phyloP scores from a whole-genome alignment of 106 monocot genomes.

The Triglochin maritima region DNA sequence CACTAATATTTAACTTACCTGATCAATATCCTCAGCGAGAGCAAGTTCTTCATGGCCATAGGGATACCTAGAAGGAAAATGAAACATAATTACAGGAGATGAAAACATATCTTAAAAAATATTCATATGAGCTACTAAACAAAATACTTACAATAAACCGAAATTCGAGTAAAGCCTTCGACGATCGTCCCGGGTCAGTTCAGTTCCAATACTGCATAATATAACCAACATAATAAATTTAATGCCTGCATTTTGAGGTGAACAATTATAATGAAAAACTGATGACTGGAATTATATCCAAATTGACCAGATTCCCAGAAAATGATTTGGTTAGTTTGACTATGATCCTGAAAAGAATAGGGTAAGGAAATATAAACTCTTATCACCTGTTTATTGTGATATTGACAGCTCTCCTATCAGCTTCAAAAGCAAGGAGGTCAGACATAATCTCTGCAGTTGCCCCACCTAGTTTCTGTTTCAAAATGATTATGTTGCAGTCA shows the following conservation, averaged over 20 bases:
- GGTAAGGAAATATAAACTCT: background rate
- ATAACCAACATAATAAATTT: conserved; percentile 3
- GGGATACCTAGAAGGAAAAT: conserved; percentile 47
- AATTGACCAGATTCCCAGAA: no score
- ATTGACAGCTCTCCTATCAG: conserved; percentile 97
- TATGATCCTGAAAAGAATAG: background rate
- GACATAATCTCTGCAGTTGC: conserved; percentile 98
- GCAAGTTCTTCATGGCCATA: conserved; percentile 97
- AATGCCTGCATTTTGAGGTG: no score
- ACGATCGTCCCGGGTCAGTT: conserved; percentile 92
- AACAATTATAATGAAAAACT: no score
- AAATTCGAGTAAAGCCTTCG: conserved; percentile 92
- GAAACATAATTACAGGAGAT: background rate
- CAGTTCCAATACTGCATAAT: conserved; percentile 85
- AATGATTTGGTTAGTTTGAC: no score
- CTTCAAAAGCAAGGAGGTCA: conserved; percentile 96
- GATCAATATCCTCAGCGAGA: conserved; percentile 88
- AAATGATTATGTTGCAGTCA: background rate
- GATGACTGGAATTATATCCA: no score
- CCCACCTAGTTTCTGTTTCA: conserved; percentile 81
- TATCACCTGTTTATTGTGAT: conserved; percentile 86
- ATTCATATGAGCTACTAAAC: background rate
- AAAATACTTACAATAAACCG: conserved; percentile 67
- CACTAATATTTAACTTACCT: conserved; percentile 27
- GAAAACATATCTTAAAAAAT: background rate